Evolutionary conservation across 352 stramenopile species (phyloP), one percentile per base, ranked within the genome.

Genomic region (Discostella stelligera): DNA sequence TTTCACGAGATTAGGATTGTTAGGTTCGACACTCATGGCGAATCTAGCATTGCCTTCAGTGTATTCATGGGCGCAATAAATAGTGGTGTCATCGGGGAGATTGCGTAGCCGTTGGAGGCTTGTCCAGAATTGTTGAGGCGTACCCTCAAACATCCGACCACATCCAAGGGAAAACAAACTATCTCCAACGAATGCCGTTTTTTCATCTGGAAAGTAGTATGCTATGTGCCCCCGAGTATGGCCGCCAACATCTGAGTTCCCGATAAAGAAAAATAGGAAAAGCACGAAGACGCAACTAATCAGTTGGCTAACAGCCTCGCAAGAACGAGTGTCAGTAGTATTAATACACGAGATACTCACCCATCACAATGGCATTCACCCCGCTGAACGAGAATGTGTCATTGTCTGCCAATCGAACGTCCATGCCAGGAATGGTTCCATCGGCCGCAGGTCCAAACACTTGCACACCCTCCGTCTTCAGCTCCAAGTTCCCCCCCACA

Each of bases 171-270:
- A 58, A 75, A 94, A 94, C 0, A 94, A 68, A 62, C 72, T 75
- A 63, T 94, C 89, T 13, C 89, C 89, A 21, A 85, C 76, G 77
- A 94, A 94, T 18, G 83, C 77, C 32, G 73, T 82, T 44, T 85
- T 82, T 27, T 86, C 60, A 14, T 70, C 46, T 18, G 79, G 73
- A 62, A 94, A 91, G 69, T 93, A 88, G 60, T 88, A 94, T 1
- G 87, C 85, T 63, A 98, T 94, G 67, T 98, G 95, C 55, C 96
- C 95, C 3, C 88, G 86, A 5, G 95, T 98, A 83, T 98, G 95
- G 61, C 95, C 88, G 4, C 80, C 80, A 18, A 97, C 77, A 90
- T 96, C 70, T 79, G 18, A 53, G 59, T 21, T 30, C 41, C 21
- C 16, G 41, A 25, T 67, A 48, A 30, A n/a, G n/a, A n/a, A n/a